Conservation (phyloP, 305 asterid genomes). For the Solanum hybrid region DNA sequence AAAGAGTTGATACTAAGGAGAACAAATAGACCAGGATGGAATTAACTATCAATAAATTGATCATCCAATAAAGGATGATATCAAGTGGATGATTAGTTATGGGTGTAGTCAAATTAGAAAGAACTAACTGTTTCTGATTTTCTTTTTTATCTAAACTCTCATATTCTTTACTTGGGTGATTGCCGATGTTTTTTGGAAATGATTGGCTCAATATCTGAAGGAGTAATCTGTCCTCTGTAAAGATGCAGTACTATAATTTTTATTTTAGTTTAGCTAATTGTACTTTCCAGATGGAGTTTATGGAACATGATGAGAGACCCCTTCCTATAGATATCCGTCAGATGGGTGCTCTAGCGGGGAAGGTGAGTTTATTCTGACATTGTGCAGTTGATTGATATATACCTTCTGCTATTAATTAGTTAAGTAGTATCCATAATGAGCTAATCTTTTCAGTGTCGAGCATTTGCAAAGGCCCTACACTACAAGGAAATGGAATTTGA, state of each 20-base stretch:
- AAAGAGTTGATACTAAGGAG: too few species aligned
- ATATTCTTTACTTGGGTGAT: background rate
- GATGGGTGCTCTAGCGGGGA: slow-evolving; percentile 96
- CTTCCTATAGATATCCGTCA: slow-evolving; percentile 95
- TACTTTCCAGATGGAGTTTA: slow-evolving; percentile 83
- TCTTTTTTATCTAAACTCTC: too few species aligned
- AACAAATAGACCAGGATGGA: too few species aligned
- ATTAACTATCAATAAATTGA: too few species aligned
- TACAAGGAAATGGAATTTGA: slow-evolving; percentile 98
- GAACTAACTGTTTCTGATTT: too few species aligned
- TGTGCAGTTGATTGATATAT: background rate
- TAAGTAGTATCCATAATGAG: slow-evolving; percentile 1
- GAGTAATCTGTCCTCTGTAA: background rate
- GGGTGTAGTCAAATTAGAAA: too few species aligned
- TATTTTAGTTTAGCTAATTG: background rate
- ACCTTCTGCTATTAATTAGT: background rate
- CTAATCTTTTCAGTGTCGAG: slow-evolving; percentile 72
- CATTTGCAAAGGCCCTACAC: slow-evolving; percentile 96
- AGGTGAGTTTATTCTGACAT: slow-evolving; percentile 35
- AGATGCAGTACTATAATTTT: background rate
- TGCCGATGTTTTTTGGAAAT: background rate
- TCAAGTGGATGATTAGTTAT: too few species aligned
- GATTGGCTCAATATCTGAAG: background rate
- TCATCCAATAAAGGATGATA: too few species aligned
- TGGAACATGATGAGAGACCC: slow-evolving; percentile 97